These are phyloP conservation scores for Moesziomyces parantarcticus DNA, from an alignment of 1,284 basidiomycete genomes.

Conservation along the genomic window DNA sequence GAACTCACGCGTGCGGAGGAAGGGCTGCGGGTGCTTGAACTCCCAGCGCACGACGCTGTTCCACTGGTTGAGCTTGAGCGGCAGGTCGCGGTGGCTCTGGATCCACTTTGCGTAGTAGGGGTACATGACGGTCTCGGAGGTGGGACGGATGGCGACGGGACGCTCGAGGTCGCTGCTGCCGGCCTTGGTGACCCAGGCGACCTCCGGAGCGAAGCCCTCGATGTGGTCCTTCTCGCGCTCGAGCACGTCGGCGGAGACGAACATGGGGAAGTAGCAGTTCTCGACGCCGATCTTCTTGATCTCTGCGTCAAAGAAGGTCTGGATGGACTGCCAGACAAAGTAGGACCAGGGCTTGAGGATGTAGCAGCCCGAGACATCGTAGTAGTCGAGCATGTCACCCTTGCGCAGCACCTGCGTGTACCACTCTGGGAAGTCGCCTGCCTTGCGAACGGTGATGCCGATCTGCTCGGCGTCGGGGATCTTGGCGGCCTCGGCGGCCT, in stretches of 20 bases:
- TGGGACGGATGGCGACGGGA: conserved; percentile 96
- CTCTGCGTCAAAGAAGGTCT: conserved; percentile 71
- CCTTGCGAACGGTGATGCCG: conserved; percentile 67
- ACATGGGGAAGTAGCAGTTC: conserved; percentile 99
- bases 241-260: conserved; percentile 90
- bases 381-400: conserved; percentile 99
- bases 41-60: conserved; percentile 99
- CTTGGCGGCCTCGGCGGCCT: conserved; percentile 54
- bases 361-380: conserved; percentile 98
- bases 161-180: conserved; percentile 94
- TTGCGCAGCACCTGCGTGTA: conserved; percentile 86
- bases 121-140: conserved; percentile 98
- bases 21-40: conserved; percentile 98
- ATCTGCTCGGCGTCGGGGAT: conserved; percentile 66
- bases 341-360: conserved; percentile 98
- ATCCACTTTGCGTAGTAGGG: conserved; percentile 98
- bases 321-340: conserved; percentile 95
- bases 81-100: conserved; percentile 94
- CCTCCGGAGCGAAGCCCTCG: conserved; percentile 99
- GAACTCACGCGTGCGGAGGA: conserved; percentile 98
- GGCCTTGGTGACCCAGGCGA: conserved; percentile 97
- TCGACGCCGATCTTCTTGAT: conserved; percentile 96
- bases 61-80: conserved; percentile 98
- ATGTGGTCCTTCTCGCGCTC: conserved; percentile 99
- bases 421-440: conserved; percentile 66